A percentile compares a stretch with the other conserved stretches of the same genome.
These are phyloP conservation scores for Fusarium napiforme DNA, from an alignment of 2,329 filamentous ascomycete genomes.

Conservation along the genomic window DNA sequence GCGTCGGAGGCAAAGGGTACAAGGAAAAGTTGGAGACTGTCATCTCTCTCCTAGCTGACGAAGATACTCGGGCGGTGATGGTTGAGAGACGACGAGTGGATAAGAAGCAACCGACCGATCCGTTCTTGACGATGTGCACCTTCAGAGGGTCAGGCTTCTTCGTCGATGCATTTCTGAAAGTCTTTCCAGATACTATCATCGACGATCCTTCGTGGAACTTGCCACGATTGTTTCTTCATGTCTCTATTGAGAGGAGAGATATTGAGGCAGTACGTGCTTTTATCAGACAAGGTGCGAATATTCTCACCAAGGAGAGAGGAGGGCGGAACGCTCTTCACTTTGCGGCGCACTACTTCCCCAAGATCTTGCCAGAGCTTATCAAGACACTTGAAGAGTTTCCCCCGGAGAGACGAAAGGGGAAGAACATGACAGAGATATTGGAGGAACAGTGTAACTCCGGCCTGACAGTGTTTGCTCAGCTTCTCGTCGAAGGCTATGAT, in stretches of 20 bases:
- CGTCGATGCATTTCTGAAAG: rapidly evolving
- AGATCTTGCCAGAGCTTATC: too few relatives aligned
- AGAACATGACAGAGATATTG: too few relatives aligned
- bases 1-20: neutral
- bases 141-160: neutral
- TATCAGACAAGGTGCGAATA: neutral
- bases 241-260: neutral
- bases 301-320: neutral
- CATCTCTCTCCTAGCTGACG: neutral
- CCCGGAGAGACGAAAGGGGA: too few relatives aligned
- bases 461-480: neutral
- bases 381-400: too few relatives aligned
- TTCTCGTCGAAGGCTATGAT: neutral
- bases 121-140: neutral
- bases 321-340: too few relatives aligned
- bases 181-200: rapidly evolving
- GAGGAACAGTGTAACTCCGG: neutral
- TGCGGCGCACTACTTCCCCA: too few relatives aligned
- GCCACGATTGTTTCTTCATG: neutral
- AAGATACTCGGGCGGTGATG: rapidly evolving
- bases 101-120: neutral
- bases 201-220: neutral
- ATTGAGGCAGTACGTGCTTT: rapidly evolving
- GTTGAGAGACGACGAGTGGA: rapidly evolving
- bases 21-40: neutral